Percentiles rank a stretch among this genome's conserved stretches.
phyloP scores from a whole-genome alignment of 768 basidiomycete genomes.

The Psilocybe sp. region DNA sequence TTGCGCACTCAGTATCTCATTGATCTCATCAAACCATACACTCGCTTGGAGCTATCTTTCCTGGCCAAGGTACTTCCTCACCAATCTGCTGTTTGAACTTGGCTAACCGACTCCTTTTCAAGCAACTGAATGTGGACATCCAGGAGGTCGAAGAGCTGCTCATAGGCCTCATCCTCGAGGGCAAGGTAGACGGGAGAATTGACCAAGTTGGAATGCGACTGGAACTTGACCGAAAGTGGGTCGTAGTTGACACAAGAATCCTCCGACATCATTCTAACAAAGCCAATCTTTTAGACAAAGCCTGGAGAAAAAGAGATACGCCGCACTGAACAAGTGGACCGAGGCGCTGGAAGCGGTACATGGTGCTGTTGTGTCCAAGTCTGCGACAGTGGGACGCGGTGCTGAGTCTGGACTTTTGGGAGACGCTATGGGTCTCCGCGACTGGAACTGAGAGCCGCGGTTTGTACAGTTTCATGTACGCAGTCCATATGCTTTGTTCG shows the following conservation, averaged over 20 bases:
- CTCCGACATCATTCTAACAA: background rate
- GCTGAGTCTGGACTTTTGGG: constrained; percentile 32
- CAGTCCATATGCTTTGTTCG: constrained; percentile 8
- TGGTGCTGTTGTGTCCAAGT: constrained; percentile 71
- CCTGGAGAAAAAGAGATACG: constrained; percentile 83
- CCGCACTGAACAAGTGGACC: constrained; percentile 80
- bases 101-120: background rate
- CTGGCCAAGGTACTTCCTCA: constrained; percentile 70
- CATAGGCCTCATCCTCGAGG: constrained; percentile 90
- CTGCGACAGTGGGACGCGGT: constrained; percentile 41
- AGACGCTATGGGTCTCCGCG: constrained; percentile 30
- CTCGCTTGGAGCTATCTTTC: constrained; percentile 88
- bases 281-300: constrained; percentile 55
- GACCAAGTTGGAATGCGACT: constrained; percentile 95
- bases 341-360: constrained; percentile 78
- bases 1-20: constrained; percentile 95
- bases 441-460: constrained; percentile 31
- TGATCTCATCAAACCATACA: constrained; percentile 97
- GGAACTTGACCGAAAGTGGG: constrained; percentile 85
- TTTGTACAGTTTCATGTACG: background rate
- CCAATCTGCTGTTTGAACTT: background rate
- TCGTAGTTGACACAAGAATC: constrained; percentile 19
- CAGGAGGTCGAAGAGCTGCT: constrained; percentile 93
- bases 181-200: constrained; percentile 95
- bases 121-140: constrained; percentile 96